Evolutionary conservation across 176 grass and related monocot genomes (phyloP), one percentile per base, ranked within the genome.

Genomic region (Ananas comosus): DNA sequence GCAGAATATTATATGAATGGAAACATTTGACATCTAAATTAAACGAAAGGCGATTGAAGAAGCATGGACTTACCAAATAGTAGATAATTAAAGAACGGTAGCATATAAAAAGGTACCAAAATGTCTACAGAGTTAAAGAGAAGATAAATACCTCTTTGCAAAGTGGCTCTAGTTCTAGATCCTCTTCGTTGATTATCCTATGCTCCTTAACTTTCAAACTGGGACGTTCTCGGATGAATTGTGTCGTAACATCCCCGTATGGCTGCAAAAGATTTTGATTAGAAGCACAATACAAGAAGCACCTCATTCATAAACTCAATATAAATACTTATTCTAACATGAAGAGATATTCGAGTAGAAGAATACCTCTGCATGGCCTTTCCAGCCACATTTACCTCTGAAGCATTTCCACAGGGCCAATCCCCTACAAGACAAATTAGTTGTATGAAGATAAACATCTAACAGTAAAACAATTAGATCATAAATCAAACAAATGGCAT

Each of bases 311-410:
- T 42, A 42, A 77, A 50, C 74, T 74, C 64, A 22, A 3, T 24
- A 59, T 49, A 13, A 49, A 78, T 70, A 64, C 28, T 64, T 72
- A 64, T 18, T 53, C 17, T 66, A 51, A 47, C 13, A 66, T 66
- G 2, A 11, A 12, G 13, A 51, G 50, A 51, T 67, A 12, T 9
- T 17, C 14, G 71, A 24, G 10, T 66, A 66, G 12, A 69, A 70
- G 8, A 54, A 7, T 83, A 91, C 92, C 79, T 74, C 28, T 24
- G 64, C 49, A 78, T 1, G 3, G 76, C 94, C 94, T 66, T 63
- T 86, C 89, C 82, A 99, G 50, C 90, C 94, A 82, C 94, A 99
- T 22, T 4, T 91, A 4, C 78, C 69, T 83, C 90, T 86, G 65
- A 99, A 99, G 64, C 94, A 99, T 23, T 18, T 73, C 94, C 94